phyloP scores from a whole-genome alignment of 176 grass and related monocot species.

The Pontederia paniculata region DNA sequence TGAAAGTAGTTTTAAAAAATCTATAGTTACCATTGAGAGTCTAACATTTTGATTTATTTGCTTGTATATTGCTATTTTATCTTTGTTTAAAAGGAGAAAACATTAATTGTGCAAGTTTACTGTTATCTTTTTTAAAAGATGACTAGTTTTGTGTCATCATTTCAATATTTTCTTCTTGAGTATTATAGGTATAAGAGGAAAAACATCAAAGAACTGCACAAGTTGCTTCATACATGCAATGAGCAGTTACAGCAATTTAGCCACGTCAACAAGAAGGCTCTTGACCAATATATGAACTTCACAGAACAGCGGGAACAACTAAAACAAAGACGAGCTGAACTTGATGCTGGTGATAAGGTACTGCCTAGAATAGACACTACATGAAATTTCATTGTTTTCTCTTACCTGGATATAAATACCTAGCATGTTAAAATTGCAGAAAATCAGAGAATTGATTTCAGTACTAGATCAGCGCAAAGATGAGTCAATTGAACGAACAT shows the following conservation, averaged over 20 bases:
- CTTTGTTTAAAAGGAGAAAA: too few species aligned
- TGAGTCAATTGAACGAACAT: constrained; percentile 97
- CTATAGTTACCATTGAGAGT: too few species aligned
- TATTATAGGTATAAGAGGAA: constrained; percentile 76
- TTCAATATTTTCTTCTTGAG: neutral
- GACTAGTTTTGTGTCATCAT: too few species aligned
- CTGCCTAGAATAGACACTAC: neutral
- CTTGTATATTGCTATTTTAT: too few species aligned
- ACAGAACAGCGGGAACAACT: constrained; percentile 94
- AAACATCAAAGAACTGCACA: constrained; percentile 88
- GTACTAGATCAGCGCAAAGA: constrained; percentile 98
- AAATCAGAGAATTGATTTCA: constrained; percentile 87
- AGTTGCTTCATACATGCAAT: constrained; percentile 85
- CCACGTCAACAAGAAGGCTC: constrained; percentile 97
- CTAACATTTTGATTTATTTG: too few species aligned
- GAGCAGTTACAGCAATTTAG: constrained; percentile 91
- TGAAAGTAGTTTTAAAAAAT: too few species aligned
- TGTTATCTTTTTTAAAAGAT: too few species aligned
- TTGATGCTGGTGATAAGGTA: constrained; percentile 90
- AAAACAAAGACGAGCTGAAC: constrained; percentile 68
- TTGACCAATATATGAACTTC: constrained; percentile 98
- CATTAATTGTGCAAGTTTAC: too few species aligned
- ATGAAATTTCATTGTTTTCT: constrained; percentile 1
- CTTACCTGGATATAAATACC: neutral
- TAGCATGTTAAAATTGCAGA: constrained; percentile 36